Evolutionary conservation across 2,329 filamentous ascomycete genomes (phyloP), one percentile per base, ranked within the genome.

Genomic region (Neonectria punicea): DNA sequence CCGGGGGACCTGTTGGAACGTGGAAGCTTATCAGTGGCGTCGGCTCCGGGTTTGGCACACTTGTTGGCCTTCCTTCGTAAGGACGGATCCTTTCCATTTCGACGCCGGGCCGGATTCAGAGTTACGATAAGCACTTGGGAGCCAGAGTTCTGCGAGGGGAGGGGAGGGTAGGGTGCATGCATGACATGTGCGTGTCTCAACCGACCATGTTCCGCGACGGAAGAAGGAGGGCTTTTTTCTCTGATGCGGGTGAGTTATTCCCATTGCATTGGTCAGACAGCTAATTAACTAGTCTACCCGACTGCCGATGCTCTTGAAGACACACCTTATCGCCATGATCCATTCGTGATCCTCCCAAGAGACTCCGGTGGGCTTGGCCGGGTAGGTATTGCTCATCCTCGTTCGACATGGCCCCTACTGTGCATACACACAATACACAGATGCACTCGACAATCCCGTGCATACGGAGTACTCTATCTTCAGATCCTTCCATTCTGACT

Each of bases 1-100:
- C 55, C 32, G 46, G 56, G 60, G 66, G 61, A 53, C 68, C 72
- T 74, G 56, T 71, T 53, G 58, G 64, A 65, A 46, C 59, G 63
- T 62, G 34, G 46, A 66, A 63, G 62, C 71, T 74, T 74, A 74
- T 74, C 72, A 72, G 72, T 63, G 56, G 61, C 67, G 67, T 70
- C 58, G 43, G 44, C 36, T 61, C 60, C 55, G 53, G 59, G 57
- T 58, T 55, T 61, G 61, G 57, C n/a, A 61, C 10, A 25, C 5
- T 25, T 25, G 25, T 34, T 13, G 10, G 10, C 9, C 32, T 13
- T 11, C 10, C 32, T 13, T 11, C 10, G 32, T 51, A 47, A 47
- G 43, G 50, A 47, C 44, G 22, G 44, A 47, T 47, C 44, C 44
- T 14, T 47, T 22, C 44, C 20, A 32, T 22, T 44, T 51, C 36